Evolutionary conservation across 331 rosid genomes (phyloP).

Genomic region (Quercus lobata): DNA sequence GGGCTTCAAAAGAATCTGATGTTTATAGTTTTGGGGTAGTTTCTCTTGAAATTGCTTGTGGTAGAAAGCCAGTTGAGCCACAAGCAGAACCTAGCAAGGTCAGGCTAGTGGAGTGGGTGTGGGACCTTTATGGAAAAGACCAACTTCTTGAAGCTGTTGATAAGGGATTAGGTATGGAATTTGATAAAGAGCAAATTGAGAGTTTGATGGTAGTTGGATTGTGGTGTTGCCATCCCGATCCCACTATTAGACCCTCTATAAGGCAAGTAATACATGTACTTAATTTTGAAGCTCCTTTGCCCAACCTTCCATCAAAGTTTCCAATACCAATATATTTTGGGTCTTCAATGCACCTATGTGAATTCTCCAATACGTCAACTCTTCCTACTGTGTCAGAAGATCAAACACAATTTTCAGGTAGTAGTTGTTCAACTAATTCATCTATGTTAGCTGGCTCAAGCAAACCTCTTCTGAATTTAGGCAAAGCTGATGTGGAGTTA

Average conservation of each 20-base stretch:
- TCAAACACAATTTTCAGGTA: too few species aligned
- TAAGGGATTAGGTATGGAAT: constrained; percentile 28
- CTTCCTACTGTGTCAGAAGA: too few species aligned
- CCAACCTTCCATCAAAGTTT: too few species aligned
- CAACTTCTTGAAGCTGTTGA: constrained; percentile 41
- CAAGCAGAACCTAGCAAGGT: constrained; percentile 33
- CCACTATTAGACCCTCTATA: constrained; percentile 45
- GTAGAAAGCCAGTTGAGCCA: constrained; percentile 50
- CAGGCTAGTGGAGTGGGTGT: constrained; percentile 70
- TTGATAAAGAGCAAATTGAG: constrained; percentile 44
- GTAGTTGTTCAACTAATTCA: too few species aligned
- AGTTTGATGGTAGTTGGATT: constrained; percentile 59
- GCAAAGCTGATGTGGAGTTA: too few species aligned
- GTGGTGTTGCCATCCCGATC: constrained; percentile 78
- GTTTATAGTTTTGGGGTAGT: constrained; percentile 80
- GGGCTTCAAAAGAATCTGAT: constrained; percentile 70
- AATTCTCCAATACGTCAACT: too few species aligned
- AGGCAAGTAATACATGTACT: constrained; percentile 60
- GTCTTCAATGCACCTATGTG: too few species aligned
- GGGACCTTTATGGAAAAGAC: constrained; percentile 65
- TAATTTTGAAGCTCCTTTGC: constrained; percentile 49
- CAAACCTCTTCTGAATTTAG: too few species aligned
- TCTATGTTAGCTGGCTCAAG: too few species aligned
- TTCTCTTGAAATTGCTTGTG: constrained; percentile 66
- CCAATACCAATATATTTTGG: too few species aligned